These are phyloP conservation scores for Fragilaria crotonensis DNA, from an alignment of 108 stramenopile genomes.

Conservation along the genomic window DNA sequence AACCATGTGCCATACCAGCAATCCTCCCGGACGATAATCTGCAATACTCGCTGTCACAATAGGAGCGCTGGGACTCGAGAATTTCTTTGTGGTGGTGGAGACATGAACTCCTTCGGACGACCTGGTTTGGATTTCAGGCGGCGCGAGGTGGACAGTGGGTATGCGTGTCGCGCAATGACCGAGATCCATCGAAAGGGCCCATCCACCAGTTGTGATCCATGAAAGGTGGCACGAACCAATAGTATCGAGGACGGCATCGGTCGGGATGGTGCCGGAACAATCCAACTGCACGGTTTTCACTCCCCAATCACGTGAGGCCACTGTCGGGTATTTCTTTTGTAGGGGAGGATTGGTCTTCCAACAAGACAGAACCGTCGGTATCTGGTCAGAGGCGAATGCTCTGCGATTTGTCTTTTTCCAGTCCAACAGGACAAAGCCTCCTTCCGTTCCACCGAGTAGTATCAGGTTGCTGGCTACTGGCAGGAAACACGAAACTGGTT, in stretches of 20 bases:
- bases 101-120: background rate
- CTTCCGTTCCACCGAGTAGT: background rate
- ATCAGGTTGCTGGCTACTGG: background rate
- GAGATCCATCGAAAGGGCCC: background rate
- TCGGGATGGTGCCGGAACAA: background rate
- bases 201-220: background rate
- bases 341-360: background rate
- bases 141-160: background rate
- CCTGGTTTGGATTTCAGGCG: background rate
- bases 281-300: background rate
- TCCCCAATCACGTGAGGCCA: background rate
- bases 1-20: background rate
- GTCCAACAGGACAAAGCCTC: background rate
- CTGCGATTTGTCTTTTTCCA: background rate
- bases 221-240: background rate
- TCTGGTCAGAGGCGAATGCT: background rate
- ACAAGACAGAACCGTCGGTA: background rate
- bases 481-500: background rate
- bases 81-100: background rate
- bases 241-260: background rate
- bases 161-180: background rate
- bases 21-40: background rate
- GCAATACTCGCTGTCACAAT: too few relatives aligned
- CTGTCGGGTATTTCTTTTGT: background rate
- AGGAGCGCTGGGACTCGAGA: background rate